Evolutionary conservation across 305 asterid species (phyloP).

Genomic region (Fraxinus sp.): DNA sequence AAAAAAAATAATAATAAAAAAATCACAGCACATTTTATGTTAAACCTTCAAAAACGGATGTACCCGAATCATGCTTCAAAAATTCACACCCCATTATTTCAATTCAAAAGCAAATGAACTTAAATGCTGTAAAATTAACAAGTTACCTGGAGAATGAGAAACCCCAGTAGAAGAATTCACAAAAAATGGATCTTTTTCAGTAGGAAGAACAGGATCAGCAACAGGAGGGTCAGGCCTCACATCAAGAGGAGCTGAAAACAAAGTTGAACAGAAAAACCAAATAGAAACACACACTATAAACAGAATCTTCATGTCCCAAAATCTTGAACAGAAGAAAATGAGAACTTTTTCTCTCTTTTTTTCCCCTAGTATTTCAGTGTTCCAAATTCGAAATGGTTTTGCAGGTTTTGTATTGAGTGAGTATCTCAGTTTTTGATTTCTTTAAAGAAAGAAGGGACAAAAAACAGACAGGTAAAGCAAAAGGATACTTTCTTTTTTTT

Average conservation of each 20-base stretch:
- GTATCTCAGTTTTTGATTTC: conserved; percentile 14
- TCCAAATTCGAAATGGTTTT: conserved; percentile 37
- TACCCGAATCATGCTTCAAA: background rate
- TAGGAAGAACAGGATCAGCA: conserved; percentile 72
- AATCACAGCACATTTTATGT: background rate
- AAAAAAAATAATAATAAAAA: background rate
- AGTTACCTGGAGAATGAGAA: conserved; percentile 74
- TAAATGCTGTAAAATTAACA: conserved; percentile 5
- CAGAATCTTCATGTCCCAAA: conserved; percentile 48
- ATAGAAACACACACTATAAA: conserved; percentile 43
- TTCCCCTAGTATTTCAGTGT: background rate
- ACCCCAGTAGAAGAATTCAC: conserved; percentile 51
- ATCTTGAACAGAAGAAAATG: background rate
- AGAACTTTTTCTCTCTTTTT: background rate
- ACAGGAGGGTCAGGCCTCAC: conserved; percentile 64
- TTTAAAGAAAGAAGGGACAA: conserved; percentile 37
- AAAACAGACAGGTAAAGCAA: conserved; percentile 30
- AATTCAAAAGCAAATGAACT: background rate
- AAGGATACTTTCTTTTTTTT: conserved; percentile 21
- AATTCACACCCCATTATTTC: background rate
- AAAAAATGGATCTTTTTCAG: conserved; percentile 66
- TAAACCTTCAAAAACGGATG: background rate
- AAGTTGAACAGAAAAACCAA: conserved; percentile 42
- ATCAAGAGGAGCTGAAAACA: conserved; percentile 59
- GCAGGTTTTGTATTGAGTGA: conserved; percentile 17